These are phyloP conservation scores for Coelastrella sp. DNA, from an alignment of 139 green algal species.

Conservation along the genomic window DNA sequence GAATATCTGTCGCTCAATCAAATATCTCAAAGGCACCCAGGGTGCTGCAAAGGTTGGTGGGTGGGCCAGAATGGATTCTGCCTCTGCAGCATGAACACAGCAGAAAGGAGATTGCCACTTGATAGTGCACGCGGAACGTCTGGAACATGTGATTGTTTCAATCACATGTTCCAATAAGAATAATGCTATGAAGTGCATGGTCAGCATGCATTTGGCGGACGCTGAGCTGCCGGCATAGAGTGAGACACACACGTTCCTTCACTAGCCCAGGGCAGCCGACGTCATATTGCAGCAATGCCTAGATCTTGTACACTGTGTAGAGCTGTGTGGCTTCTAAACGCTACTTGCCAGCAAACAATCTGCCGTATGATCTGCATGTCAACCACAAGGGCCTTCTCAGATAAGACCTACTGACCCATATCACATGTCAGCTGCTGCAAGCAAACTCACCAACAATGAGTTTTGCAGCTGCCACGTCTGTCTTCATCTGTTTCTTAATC, in stretches of 20 bases:
- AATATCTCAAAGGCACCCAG: constrained; percentile 17
- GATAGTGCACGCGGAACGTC: not conserved
- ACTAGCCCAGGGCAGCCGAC: too few species aligned
- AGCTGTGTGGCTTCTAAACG: not conserved
- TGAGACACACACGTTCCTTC: too few species aligned
- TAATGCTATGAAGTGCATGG: too few species aligned
- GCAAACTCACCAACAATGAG: not conserved
- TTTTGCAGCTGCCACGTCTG: not conserved
- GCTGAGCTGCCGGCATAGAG: too few species aligned
- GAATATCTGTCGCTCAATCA: constrained; percentile 38
- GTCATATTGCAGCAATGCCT: too few species aligned
- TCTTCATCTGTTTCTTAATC: not conserved
- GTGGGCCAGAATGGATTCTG: not conserved
- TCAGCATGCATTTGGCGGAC: too few species aligned
- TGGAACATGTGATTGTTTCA: not conserved
- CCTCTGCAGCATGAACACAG: not conserved
- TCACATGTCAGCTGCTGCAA: not conserved
- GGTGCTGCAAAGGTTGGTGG: not conserved
- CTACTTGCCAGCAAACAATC: not conserved
- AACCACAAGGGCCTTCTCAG: not conserved
- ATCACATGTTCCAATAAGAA: too few species aligned
- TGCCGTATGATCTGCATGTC: not conserved
- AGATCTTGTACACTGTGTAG: not conserved
- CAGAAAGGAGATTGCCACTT: not conserved
- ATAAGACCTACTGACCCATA: not conserved